Evolutionary conservation across 176 grass and related monocot genomes (phyloP), one percentile per base, ranked within the genome.

Genomic region (Ampelocalamus luodianensis): DNA sequence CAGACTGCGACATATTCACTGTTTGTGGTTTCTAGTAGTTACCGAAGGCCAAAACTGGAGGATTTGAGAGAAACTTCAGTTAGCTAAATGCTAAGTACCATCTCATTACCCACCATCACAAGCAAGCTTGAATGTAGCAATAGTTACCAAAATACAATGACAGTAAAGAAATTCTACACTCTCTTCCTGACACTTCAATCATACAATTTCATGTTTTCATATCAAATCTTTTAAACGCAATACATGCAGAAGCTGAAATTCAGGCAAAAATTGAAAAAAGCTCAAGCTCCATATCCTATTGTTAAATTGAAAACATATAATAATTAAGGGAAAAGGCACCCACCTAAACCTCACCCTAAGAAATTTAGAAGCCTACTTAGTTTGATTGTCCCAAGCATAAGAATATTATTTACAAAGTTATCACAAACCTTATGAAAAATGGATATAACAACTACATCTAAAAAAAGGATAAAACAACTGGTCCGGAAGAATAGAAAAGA

Each of bases 1-100:
- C 77, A 62, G 89, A 59, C 20, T 85, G 71, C 85, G 91, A 82
- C 91, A 96, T 96, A 78, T 91, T 89, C 20, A 65, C 24, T 24
- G 64, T 60, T 78, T 42, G 36, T 81, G 17, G 63, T 18, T 81
- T 80, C 39, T 71, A 36, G 29, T 1, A 32, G 69, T 67, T 34
- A 42, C 50, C 18, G 10, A 74, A 54, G 77, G 6, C 75, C 18
- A 87, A 77, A 75, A 36, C 68, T 87, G 50, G 51, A 63, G n/a
- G 24, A 61, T 79, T 70, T 12, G 23, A 22, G 14, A 68, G 14
- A 79, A 68, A 78, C 1, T 46, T 39, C n/a, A 23, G 56, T 83
- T 42, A 86, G 83, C 40, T 34, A 16, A 72, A 77, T 71, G 13
- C 8, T 22, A 56, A 34, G 10, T 16, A 71, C 2, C 8, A 39